These are phyloP conservation scores for Entomortierella beljakovae DNA, from an alignment of 192 early-diverging fungal species.

Conservation along the genomic window DNA sequence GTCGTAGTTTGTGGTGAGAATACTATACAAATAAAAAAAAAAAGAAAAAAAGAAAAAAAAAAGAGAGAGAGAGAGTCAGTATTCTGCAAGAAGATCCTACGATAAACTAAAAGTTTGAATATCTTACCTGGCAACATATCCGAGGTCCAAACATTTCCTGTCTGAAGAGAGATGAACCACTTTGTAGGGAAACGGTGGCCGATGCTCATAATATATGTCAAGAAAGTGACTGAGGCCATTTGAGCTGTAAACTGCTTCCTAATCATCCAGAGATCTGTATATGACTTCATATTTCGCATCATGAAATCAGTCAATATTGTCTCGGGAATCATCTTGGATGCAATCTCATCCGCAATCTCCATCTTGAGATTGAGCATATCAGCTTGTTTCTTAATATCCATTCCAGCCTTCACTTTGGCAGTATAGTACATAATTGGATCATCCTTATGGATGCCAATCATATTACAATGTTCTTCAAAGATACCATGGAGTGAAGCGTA, in stretches of 20 bases:
- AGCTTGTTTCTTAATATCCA: constrained; percentile 64
- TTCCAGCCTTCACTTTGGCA: constrained; percentile 75
- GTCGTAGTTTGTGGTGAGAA: constrained; percentile 59
- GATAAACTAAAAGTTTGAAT: neutral
- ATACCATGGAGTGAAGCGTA: constrained; percentile 93
- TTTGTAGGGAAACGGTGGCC: constrained; percentile 90
- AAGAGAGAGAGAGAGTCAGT: neutral
- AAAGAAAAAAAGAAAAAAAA: neutral
- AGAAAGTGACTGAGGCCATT: constrained; percentile 88
- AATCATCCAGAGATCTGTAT: constrained; percentile 93
- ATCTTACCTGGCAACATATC: constrained; percentile 85
- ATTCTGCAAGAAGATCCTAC: neutral
- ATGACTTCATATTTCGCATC: constrained; percentile 74
- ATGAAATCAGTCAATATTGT: constrained; percentile 89
- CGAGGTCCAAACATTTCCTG: constrained; percentile 88
- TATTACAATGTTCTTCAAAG: constrained; percentile 89
- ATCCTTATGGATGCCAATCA: constrained; percentile 82
- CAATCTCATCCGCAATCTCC: constrained; percentile 91
- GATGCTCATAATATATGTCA: constrained; percentile 92
- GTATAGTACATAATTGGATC: constrained; percentile 87
- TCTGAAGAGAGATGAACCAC: constrained; percentile 85
- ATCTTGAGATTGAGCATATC: constrained; percentile 83
- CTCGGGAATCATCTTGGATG: constrained; percentile 84
- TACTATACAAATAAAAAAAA: constrained; percentile 28
- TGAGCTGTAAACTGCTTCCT: constrained; percentile 95